Evolutionary conservation across 2,329 filamentous ascomycete genomes (phyloP), one percentile per base, ranked within the genome.

Genomic region (Aquanectria penicillioides): DNA sequence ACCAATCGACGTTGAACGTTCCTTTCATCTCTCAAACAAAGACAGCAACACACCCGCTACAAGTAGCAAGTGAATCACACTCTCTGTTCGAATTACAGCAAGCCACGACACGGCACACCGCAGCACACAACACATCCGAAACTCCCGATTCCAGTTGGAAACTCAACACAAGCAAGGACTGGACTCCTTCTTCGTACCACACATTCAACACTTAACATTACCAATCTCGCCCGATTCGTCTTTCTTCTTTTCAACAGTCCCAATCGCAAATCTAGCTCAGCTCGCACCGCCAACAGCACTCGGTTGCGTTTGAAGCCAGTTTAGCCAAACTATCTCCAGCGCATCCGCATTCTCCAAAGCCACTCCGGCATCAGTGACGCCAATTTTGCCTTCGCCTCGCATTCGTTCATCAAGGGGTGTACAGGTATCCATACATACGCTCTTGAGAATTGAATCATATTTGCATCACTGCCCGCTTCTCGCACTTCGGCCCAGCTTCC

Each of bases 1-100:
- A 13, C 61, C 48, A 62, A 59, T 64, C 64, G 67, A 73, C 69
- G 65, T 73, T 71, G 70, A 71, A 50, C 70, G 66, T 71, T 73
- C 59, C 53, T 65, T 69, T 57, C 26, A 43, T 62, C 51, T 43
- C 31, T 33, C 49, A 56, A 43, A 26, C 43, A 41, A 53, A 48
- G 47, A 40, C 50, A 57, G 20, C 43, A 59, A 58, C 6, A n/a
- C 25, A 51, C 52, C 22, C 51, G 48, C 49, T 65, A 37, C 22
- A 46, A 61, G 50, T 22, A 38, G 41, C 57, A 56, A 33, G 53
- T 61, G 17, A 61, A 47, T 43, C 58, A 52, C 50, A 56, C 61
- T 64, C 56, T 65, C 67, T 60, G 54, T 59, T 67, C 63, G 37
- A 57, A 62, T 28, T 43, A 48, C 43, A 34, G 54, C 54, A 61